phyloP scores from a whole-genome alignment of 1,284 basidiomycete genomes.

The Polyporus tsugae region DNA sequence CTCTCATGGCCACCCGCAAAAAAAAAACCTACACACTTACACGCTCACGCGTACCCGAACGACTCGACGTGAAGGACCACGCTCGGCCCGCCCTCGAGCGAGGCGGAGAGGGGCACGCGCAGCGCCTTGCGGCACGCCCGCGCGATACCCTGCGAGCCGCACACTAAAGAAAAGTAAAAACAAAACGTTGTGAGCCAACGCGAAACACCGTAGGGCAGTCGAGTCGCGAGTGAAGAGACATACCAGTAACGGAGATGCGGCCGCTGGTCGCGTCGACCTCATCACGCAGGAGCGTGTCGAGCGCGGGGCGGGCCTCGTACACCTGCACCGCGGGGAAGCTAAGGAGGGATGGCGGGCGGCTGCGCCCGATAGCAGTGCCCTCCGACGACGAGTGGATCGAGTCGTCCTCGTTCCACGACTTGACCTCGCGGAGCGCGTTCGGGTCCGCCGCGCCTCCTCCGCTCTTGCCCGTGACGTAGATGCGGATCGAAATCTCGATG shows the following conservation, averaged over 20 bases:
- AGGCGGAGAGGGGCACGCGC: constrained; percentile 46
- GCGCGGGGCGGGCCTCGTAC: constrained; percentile 43
- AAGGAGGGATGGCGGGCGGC: constrained; percentile 32
- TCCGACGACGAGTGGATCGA: constrained; percentile 30
- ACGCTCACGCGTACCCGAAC: constrained; percentile 49
- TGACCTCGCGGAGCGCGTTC: constrained; percentile 8
- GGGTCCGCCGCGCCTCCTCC: constrained; percentile 3
- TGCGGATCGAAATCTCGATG: constrained; percentile 45
- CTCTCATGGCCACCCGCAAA: not conserved
- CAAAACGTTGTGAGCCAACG: not conserved
- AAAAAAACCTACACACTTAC: not conserved
- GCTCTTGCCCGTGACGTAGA: constrained; percentile 46
- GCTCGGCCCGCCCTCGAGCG: constrained; percentile 51
- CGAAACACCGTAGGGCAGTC: not conserved
- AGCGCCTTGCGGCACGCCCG: constrained; percentile 49
- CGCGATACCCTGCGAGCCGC: constrained; percentile 54
- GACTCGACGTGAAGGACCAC: constrained; percentile 57
- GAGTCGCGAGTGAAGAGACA: constrained; percentile 21
- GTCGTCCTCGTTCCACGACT: constrained; percentile 30
- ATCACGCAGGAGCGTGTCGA: constrained; percentile 38
- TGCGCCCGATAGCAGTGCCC: constrained; percentile 24
- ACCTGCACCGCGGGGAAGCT: constrained; percentile 38
- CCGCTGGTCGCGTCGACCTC: constrained; percentile 36
- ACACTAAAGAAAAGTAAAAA: constrained; percentile 45
- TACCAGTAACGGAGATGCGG: constrained; percentile 52